Percentiles rank a stretch among this genome's conserved stretches.
phyloP scores from a whole-genome alignment of 1,139 yeast species.

The Candida anutae region DNA sequence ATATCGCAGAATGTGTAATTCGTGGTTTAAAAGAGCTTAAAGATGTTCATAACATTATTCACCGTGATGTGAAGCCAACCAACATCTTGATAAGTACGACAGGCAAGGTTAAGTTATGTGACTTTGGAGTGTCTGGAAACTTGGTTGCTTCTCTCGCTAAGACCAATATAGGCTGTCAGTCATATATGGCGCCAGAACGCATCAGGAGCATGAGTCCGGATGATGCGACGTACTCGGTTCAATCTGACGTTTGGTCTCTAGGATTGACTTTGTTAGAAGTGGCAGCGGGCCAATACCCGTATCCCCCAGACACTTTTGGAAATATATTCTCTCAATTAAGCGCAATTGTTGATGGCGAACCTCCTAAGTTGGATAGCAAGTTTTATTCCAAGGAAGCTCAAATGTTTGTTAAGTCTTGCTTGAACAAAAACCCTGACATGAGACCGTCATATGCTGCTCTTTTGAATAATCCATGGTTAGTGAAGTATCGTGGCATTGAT shows the following conservation, averaged over 20 bases:
- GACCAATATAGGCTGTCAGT: conserved; percentile 96
- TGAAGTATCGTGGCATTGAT: conserved; percentile 35
- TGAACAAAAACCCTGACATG: conserved; percentile 70
- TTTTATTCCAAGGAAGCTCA: conserved; percentile 69
- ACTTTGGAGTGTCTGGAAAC: conserved; percentile 95
- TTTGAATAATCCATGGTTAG: conserved; percentile 78
- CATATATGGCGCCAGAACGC: conserved; percentile 98
- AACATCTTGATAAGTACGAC: conserved; percentile 72
- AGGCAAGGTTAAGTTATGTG: conserved; percentile 90
- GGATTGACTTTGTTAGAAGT: conserved; percentile 86
- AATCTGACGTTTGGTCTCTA: conserved; percentile 93
- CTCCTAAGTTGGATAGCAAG: conserved; percentile 58
- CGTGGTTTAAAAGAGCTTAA: conserved; percentile 79
- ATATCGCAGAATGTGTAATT: conserved; percentile 74
- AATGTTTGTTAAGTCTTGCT: conserved; percentile 70
- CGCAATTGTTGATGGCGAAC: conserved; percentile 95
- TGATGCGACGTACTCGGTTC: conserved; percentile 81
- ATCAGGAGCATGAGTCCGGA: conserved; percentile 55
- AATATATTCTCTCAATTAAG: conserved; percentile 87
- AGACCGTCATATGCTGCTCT: conserved; percentile 80
- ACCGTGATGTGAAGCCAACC: conserved; percentile 96
- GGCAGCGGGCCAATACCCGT: conserved; percentile 89
- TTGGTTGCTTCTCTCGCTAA: conserved; percentile 92
- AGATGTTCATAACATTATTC: conserved; percentile 83
- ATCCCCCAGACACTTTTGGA: conserved; percentile 87